These are phyloP conservation scores for Chernovozyma aurita DNA, from an alignment of 1,139 yeast genomes.

Conservation along the genomic window DNA sequence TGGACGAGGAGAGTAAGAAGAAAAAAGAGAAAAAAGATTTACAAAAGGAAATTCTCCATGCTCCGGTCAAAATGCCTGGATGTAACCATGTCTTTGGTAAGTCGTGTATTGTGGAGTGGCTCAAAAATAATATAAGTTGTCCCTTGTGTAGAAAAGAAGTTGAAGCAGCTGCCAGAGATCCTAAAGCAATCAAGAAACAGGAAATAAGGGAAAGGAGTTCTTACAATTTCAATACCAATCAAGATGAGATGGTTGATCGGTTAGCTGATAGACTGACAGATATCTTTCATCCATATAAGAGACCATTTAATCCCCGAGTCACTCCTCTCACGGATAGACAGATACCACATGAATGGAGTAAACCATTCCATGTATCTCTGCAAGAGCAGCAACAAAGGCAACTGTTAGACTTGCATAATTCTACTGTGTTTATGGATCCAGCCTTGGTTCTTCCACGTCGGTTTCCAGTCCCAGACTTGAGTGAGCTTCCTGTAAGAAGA, in stretches of 20 bases:
- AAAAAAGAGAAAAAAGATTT: constrained; percentile 11
- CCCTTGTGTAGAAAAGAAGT: constrained; percentile 46
- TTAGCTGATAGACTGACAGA: constrained; percentile 31
- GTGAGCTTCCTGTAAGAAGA: constrained; percentile 6
- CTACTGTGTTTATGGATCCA: constrained; percentile 15
- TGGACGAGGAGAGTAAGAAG: constrained; percentile 11
- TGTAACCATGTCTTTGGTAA: constrained; percentile 42
- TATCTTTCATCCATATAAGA: constrained; percentile 32
- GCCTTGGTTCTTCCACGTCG: constrained; percentile 27
- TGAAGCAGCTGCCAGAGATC: constrained; percentile 24
- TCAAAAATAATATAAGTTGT: constrained; percentile 37
- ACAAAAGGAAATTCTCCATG: constrained; percentile 24
- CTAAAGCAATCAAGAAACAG: constrained; percentile 12
- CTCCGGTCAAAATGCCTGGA: constrained; percentile 41
- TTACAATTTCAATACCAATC: constrained; percentile 11
- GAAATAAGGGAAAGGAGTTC: constrained; percentile 12
- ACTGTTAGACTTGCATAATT: constrained; percentile 9
- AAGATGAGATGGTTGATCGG: constrained; percentile 20
- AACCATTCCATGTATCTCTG: constrained; percentile 13
- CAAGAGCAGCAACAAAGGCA: constrained; percentile 3
- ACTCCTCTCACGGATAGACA: constrained; percentile 41
- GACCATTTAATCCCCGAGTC: constrained; percentile 34
- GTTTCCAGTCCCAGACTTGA: constrained; percentile 25
- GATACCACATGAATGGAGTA: constrained; percentile 37
- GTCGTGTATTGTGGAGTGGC: constrained; percentile 42